phyloP scores from a whole-genome alignment of 306 rosid genomes.

The Cucurbita argyrosperma region DNA sequence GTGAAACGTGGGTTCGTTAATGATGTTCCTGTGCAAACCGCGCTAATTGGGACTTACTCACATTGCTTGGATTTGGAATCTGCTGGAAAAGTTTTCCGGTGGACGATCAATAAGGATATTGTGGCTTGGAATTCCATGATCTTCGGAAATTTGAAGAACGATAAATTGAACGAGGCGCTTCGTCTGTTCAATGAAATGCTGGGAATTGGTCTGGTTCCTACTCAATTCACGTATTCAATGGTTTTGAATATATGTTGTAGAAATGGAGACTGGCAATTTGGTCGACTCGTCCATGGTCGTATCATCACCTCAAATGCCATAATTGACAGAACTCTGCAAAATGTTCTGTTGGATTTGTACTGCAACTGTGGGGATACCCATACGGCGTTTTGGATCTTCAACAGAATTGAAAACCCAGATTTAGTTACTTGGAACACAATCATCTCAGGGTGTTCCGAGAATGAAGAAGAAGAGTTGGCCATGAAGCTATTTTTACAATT shows the following conservation, averaged over 20 bases:
- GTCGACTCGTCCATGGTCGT: constrained; percentile 45
- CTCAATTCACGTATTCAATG: constrained; percentile 52
- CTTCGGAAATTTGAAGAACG: constrained; percentile 43
- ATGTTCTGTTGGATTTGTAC: constrained; percentile 73
- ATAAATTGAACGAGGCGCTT: constrained; percentile 25
- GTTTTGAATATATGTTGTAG: constrained; percentile 47
- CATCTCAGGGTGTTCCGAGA: constrained; percentile 57
- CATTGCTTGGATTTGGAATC: constrained; percentile 42
- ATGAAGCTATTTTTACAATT: constrained; percentile 39
- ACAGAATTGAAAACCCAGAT: constrained; percentile 32
- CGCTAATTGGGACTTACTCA: constrained; percentile 66
- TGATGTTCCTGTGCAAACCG: constrained; percentile 50
- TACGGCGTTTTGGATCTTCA: constrained; percentile 34
- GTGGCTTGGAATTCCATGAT: constrained; percentile 76
- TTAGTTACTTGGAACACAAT: constrained; percentile 81
- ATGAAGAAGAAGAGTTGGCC: constrained; percentile 45
- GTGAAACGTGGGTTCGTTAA: constrained; percentile 49
- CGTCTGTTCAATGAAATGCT: constrained; percentile 29
- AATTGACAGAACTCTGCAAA: constrained; percentile 47
- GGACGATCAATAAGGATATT: constrained; percentile 38
- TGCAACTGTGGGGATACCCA: constrained; percentile 41
- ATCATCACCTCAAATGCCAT: constrained; percentile 30
- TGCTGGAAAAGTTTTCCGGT: constrained; percentile 35
- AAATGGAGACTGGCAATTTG: constrained; percentile 23
- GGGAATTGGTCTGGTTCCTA: constrained; percentile 36